These are phyloP conservation scores for Candida suzukii DNA, from an alignment of 805 yeast genomes.

Conservation along the genomic window DNA sequence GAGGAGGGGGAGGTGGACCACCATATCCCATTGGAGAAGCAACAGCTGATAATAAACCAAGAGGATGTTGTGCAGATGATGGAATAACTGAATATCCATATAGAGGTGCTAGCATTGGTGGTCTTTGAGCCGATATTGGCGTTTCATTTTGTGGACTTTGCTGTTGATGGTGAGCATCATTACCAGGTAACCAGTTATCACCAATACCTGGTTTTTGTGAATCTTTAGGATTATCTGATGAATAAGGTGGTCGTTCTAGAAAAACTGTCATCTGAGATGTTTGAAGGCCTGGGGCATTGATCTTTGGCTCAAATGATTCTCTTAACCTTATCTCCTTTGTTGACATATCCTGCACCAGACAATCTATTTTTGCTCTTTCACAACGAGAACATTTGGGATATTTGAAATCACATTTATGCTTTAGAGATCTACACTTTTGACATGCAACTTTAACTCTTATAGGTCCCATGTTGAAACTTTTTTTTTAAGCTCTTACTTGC, in stretches of 20 bases:
- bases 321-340: constrained; percentile 8
- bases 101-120: too few relatives aligned
- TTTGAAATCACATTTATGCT: constrained; percentile 17
- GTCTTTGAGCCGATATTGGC: too few relatives aligned
- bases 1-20: too few relatives aligned
- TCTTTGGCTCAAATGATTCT: constrained; percentile 1
- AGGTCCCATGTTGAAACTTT: constrained; percentile 4
- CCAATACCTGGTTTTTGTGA: too few relatives aligned
- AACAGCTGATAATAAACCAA: not conserved
- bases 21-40: not conserved
- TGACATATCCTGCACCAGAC: constrained; percentile 14
- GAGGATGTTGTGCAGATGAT: not conserved
- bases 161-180: too few relatives aligned
- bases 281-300: not conserved
- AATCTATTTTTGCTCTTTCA: constrained; percentile 9
- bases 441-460: constrained; percentile 13
- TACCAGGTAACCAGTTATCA: too few relatives aligned
- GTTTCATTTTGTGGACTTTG: too few relatives aligned
- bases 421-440: constrained; percentile 17
- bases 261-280: not conserved
- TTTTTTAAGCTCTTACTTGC: too few relatives aligned
- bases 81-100: too few relatives aligned
- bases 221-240: not conserved
- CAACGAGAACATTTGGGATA: constrained; percentile 18
- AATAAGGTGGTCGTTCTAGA: not conserved